Conservation (phyloP, 306 rosid genomes). For the Cucumis cinereus region DNA sequence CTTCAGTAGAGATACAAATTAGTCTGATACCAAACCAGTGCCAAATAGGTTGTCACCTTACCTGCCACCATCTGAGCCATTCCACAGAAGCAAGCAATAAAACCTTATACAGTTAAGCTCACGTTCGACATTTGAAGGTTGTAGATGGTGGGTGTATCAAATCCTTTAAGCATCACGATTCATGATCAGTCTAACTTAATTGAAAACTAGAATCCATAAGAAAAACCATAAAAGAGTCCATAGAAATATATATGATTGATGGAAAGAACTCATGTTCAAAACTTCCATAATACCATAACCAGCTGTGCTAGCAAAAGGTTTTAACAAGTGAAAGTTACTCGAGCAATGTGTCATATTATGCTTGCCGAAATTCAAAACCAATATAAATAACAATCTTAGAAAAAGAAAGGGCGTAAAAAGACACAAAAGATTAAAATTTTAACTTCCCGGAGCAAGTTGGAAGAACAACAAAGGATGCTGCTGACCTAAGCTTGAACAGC, state of each 20-base stretch:
- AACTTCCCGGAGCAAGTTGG: not conserved
- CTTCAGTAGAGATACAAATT: not conserved
- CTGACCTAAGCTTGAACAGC: slow-evolving; percentile 24
- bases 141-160: not conserved
- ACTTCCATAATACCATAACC: not conserved
- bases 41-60: not conserved
- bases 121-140: not conserved
- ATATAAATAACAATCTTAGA: not conserved
- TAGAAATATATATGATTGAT: not conserved
- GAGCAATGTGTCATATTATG: slow-evolving; percentile 7
- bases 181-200: not conserved
- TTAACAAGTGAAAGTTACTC: not conserved
- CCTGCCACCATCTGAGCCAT: not conserved
- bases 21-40: not conserved
- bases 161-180: not conserved
- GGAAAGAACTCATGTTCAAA: not conserved
- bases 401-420: not conserved
- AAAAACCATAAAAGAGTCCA: not conserved
- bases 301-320: not conserved
- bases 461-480: not conserved
- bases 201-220: not conserved
- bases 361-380: not conserved
- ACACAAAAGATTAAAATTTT: not conserved
- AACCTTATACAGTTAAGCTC: not conserved
- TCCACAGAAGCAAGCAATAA: not conserved